Conservation (phyloP, 2,329 filamentous ascomycete genomes). For the Botrytis squamosa region DNA sequence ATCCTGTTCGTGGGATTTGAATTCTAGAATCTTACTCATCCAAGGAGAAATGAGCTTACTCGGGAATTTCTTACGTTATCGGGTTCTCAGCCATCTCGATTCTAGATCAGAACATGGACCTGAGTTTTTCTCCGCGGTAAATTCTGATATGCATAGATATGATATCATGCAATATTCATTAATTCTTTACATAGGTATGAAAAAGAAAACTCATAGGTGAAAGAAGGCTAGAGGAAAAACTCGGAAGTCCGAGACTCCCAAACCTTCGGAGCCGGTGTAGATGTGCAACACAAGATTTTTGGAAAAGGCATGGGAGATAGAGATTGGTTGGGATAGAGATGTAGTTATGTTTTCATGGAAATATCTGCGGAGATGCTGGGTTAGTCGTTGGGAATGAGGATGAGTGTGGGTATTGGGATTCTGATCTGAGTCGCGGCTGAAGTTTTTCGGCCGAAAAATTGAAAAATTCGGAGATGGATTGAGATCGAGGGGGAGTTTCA, state of each 20-base stretch:
- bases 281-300: background rate
- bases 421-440: background rate
- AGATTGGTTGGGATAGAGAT: background rate
- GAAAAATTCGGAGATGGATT: background rate
- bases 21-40: background rate
- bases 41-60: background rate
- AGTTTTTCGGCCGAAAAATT: background rate
- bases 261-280: background rate
- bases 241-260: background rate
- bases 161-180: background rate
- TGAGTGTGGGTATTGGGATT: background rate
- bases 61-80: background rate
- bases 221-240: too few species aligned
- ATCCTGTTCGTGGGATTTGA: background rate
- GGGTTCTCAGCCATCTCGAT: background rate
- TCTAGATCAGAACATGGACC: background rate
- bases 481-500: rapidly evolving
- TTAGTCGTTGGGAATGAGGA: background rate
- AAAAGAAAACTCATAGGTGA: too few species aligned
- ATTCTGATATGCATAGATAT: background rate
- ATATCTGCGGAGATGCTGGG: background rate
- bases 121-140: background rate
- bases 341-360: background rate
- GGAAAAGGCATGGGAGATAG: too few species aligned
- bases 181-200: too few species aligned